These are phyloP conservation scores for Myriosclerotinia curreyana DNA, from an alignment of 2,329 filamentous ascomycete species.

Conservation along the genomic window DNA sequence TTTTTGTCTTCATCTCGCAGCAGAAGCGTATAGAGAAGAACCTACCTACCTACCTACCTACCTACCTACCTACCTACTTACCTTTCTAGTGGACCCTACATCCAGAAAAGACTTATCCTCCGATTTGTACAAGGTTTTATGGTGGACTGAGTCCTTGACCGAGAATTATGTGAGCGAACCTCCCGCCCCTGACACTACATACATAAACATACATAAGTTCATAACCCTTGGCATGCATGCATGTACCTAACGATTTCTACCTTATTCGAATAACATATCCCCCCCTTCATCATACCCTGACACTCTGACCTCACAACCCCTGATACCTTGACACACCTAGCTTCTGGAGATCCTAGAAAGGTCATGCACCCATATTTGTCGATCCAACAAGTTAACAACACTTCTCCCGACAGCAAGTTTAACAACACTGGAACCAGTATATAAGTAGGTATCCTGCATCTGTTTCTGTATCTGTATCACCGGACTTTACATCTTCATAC, in stretches of 20 bases:
- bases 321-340: too few relatives aligned
- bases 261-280: background rate
- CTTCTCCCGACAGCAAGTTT: background rate
- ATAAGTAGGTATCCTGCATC: background rate
- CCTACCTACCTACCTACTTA: too few relatives aligned
- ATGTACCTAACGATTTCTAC: background rate
- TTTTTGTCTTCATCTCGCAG: background rate
- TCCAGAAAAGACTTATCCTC: background rate
- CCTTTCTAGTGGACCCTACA: constrained; percentile 10
- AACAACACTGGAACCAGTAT: constrained; percentile 1
- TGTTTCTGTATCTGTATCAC: background rate
- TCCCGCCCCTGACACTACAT: constrained; percentile 3
- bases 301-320: too few relatives aligned
- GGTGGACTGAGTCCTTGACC: constrained; percentile 2
- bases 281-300: background rate
- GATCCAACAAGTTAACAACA: constrained; percentile 3
- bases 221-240: background rate
- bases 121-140: constrained; percentile 4
- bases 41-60: too few relatives aligned
- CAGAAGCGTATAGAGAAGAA: background rate
- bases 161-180: constrained; percentile 13
- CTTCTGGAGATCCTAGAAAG: background rate
- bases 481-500: constrained; percentile 8
- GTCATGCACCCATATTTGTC: constrained; percentile 7
- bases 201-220: too few relatives aligned